Conservation (phyloP, 2,329 filamentous ascomycete genomes). For the Elsinoe perseae region DNA sequence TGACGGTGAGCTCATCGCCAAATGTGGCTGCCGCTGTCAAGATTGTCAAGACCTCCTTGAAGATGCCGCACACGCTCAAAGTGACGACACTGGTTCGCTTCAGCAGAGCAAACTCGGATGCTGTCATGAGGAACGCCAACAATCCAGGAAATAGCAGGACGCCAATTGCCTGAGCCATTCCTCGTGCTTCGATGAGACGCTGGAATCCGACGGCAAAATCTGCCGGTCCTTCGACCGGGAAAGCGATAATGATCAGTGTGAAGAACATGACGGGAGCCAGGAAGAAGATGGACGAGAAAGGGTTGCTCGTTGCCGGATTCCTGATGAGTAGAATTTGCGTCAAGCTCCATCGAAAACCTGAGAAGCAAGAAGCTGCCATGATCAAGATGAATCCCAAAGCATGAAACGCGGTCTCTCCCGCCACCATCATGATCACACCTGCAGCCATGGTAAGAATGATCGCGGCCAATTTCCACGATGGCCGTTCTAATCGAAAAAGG, state of each 20-base stretch:
- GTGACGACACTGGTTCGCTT: constrained; percentile 95
- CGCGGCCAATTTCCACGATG: constrained; percentile 73
- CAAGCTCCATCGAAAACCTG: constrained; percentile 95
- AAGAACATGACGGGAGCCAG: constrained; percentile 96
- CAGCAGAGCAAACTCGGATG: constrained; percentile 88
- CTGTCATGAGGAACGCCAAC: constrained; percentile 93
- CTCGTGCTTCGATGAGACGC: constrained; percentile 59
- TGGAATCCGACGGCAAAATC: constrained; percentile 60
- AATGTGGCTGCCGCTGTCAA: constrained; percentile 80
- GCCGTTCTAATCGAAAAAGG: constrained; percentile 79
- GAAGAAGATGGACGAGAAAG: constrained; percentile 94
- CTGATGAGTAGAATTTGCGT: constrained; percentile 91
- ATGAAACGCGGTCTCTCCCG: constrained; percentile 85
- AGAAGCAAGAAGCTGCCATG: constrained; percentile 89
- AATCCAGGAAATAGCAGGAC: constrained; percentile 83
- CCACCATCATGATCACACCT: constrained; percentile 97
- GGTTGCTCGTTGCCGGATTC: constrained; percentile 91
- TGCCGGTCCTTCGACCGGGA: constrained; percentile 74
- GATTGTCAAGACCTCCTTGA: constrained; percentile 98
- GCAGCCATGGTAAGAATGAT: constrained; percentile 89
- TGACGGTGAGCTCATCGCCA: constrained; percentile 73
- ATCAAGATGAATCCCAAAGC: constrained; percentile 81
- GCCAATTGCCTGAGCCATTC: constrained; percentile 55
- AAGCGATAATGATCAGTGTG: constrained; percentile 68
- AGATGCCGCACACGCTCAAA: constrained; percentile 91